These are phyloP conservation scores for Claviceps maximensis DNA, from an alignment of 2,329 filamentous ascomycete species.

Conservation along the genomic window DNA sequence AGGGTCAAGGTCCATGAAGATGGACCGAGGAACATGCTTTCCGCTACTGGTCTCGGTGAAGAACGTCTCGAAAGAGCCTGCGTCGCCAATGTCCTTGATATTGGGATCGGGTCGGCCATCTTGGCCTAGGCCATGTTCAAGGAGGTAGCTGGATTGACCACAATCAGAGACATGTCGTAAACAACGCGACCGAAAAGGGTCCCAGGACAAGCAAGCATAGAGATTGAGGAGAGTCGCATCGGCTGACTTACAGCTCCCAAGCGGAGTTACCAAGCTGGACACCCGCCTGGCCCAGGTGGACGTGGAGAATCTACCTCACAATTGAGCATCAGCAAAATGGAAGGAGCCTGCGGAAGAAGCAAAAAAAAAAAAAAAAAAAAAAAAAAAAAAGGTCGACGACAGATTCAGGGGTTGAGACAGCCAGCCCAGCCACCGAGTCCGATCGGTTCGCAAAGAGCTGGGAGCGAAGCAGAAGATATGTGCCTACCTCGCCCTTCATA, in stretches of 20 bases:
- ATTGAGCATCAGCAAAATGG: constrained; percentile 8
- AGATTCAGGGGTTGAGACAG: not conserved
- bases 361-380: not conserved
- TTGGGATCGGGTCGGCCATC: constrained; percentile 53
- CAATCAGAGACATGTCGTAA: constrained; percentile 12
- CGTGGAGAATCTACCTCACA: constrained; percentile 41
- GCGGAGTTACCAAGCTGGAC: constrained; percentile 63
- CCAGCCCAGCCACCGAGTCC: not conserved
- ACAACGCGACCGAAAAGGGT: not conserved
- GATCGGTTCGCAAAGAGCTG: not conserved
- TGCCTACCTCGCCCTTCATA: constrained; percentile 44
- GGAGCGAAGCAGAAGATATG: not conserved
- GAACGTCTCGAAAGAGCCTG: constrained; percentile 58
- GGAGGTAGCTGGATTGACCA: constrained; percentile 43
- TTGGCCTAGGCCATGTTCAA: constrained; percentile 55
- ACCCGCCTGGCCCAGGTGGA: constrained; percentile 56
- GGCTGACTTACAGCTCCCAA: constrained; percentile 56
- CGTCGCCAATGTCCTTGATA: constrained; percentile 43
- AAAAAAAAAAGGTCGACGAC: not conserved
- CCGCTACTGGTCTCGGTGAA: constrained; percentile 59
- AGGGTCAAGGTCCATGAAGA: constrained; percentile 61
- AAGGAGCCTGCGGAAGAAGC: not conserved
- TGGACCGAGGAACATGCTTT: constrained; percentile 59
- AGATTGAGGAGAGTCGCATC: constrained; percentile 9
- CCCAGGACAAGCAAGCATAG: not conserved